Evolutionary conservation across 495 filamentous ascomycete genomes (phyloP), one percentile per base, ranked within the genome.

Genomic region (Aspergillus taichungensis): DNA sequence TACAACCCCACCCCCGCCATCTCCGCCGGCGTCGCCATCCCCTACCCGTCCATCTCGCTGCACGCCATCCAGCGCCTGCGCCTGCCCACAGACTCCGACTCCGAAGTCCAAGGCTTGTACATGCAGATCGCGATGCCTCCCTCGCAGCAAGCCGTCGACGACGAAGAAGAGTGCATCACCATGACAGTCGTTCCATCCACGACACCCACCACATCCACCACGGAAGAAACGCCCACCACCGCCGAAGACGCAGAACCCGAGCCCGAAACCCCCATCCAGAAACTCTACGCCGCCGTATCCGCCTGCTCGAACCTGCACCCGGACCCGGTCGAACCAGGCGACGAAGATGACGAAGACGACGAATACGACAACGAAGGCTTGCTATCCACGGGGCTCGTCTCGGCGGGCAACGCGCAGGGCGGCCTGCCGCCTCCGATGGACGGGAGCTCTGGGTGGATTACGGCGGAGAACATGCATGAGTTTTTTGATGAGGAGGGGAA

Each of bases 371-470:
- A 61, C 0, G 62, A 57, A n/a, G 48, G 44, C 12, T 34, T 63
- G 13, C 59, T 62, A 31, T 55, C 56, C 43, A 41, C 55, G 7
- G 61, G 60, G 9, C 36, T 64, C 40, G 59, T 67, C 9, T 34
- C 51, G 6, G 37, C 49, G 29, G 65, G 55, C 6, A 57, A 56
- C 18, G 46, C 45, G 30, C 66, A 71, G 49, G 77, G 79, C 5
- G 78, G 75, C 32, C 53, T 91, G 30, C 85, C 85, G 34, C 82
- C 85, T 9, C 80, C 85, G 4, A 75, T 92, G 60, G 86, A 85
- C 1, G 88, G 91, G 8, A 91, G 88, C 56, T 80, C 79, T 0
- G 89, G 89, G 3, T 98, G 92, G 92, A 96, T 98, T 51, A 98
- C 92, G 12, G 84, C 88, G 10, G 92, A 96, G 43, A 98, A 98